Percentiles rank a stretch among this genome's conserved stretches.
These are phyloP conservation scores for Penicillium soppii DNA, from an alignment of 495 filamentous ascomycete genomes.

Conservation along the genomic window DNA sequence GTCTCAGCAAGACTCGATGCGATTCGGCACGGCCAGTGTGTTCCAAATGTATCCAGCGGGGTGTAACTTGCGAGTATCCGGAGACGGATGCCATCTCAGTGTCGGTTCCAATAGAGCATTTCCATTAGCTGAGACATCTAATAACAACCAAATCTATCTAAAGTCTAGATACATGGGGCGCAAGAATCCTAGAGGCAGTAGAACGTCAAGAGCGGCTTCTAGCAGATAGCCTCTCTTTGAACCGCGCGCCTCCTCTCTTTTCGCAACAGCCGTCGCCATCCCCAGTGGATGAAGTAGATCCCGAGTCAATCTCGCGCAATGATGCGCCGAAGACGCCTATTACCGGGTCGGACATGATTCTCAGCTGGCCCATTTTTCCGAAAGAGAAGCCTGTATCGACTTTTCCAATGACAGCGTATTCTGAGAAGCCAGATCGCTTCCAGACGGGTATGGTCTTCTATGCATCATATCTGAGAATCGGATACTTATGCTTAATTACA, in stretches of 20 bases:
- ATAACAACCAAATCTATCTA: conserved; percentile 11
- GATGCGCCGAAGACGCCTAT: conserved; percentile 31
- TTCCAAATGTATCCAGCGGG: conserved; percentile 29
- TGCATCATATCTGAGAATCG: not conserved
- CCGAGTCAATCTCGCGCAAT: conserved; percentile 30
- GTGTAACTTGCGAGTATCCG: conserved; percentile 30
- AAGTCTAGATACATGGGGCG: conserved; percentile 28
- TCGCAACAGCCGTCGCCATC: conserved; percentile 12
- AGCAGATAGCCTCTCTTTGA: conserved; percentile 16
- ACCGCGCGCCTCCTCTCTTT: not conserved
- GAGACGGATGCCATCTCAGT: conserved; percentile 29
- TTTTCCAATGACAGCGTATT: conserved; percentile 26
- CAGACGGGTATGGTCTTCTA: conserved; percentile 18
- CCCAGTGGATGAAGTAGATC: conserved; percentile 22
- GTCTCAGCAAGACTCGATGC: conserved; percentile 31
- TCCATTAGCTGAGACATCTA: conserved; percentile 11
- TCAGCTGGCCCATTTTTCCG: conserved; percentile 31
- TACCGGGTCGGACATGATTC: conserved; percentile 33
- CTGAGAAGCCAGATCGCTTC: conserved; percentile 27
- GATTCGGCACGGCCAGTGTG: conserved; percentile 29
- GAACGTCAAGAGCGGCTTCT: conserved; percentile 29
- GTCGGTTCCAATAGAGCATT: conserved; percentile 19
- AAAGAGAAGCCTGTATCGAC: conserved; percentile 25
- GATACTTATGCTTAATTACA: conserved; percentile 6
- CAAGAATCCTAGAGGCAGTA: conserved; percentile 27